Evolutionary conservation across 805 yeast genomes (phyloP).

Genomic region (Starmerella geochares): DNA sequence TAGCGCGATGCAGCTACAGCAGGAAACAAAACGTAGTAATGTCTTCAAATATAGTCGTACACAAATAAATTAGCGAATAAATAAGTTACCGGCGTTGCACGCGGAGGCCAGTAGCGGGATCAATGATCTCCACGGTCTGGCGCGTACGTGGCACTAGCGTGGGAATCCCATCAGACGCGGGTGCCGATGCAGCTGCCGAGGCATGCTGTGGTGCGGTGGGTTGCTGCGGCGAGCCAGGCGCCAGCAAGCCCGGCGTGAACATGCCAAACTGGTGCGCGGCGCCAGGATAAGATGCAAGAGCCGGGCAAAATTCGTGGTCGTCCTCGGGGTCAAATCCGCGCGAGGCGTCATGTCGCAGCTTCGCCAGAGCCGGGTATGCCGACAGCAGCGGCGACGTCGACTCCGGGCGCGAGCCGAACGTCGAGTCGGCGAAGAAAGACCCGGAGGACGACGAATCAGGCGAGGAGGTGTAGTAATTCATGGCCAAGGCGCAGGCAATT

Average conservation of each 20-base stretch:
- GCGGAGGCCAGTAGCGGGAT: conserved; percentile 28
- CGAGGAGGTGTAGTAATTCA: conserved; percentile 22
- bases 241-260: background rate
- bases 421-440: conserved; percentile 17
- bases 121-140: conserved; percentile 25
- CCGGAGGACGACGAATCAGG: conserved; percentile 24
- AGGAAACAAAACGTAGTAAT: background rate
- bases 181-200: conserved; percentile 1
- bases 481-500: conserved; percentile 10
- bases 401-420: conserved; percentile 25
- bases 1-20: too few species aligned
- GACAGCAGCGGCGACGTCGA: conserved; percentile 29
- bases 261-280: background rate
- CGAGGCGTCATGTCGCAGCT: conserved; percentile 37
- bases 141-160: conserved; percentile 18
- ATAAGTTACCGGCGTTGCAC: conserved; percentile 21
- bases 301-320: conserved; percentile 62
- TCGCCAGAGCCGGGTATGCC: conserved; percentile 25
- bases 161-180: conserved; percentile 13
- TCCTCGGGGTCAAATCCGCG: conserved; percentile 63
- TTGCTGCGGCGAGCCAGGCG: background rate
- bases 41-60: conserved; percentile 3
- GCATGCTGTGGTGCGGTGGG: conserved; percentile 1
- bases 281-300: conserved; percentile 21
- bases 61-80: conserved; percentile 2